Percentiles rank a stretch among this genome's conserved stretches.
Conservation (phyloP, 2,329 filamentous ascomycete genomes). For the Rhynchosporium secalis region DNA sequence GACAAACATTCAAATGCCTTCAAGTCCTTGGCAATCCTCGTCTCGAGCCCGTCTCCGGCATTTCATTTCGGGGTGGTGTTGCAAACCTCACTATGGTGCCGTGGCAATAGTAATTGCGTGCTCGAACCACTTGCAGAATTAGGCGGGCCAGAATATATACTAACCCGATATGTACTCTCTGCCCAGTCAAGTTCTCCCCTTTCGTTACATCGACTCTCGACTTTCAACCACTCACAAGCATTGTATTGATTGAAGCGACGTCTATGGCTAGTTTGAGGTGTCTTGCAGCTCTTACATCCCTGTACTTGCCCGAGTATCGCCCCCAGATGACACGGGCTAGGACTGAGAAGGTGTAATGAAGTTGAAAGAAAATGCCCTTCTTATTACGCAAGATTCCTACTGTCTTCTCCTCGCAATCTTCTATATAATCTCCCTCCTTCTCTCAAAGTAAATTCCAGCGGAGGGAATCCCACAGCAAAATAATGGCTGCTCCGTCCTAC, state of each 20-base stretch:
- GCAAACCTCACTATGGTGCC: background rate
- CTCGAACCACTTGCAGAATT: conserved; percentile 15
- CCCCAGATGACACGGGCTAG: conserved; percentile 13
- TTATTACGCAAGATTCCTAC: conserved; percentile 9
- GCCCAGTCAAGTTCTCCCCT: conserved; percentile 13
- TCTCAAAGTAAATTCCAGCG: conserved; percentile 29
- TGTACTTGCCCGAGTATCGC: conserved; percentile 21
- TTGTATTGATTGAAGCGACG: conserved; percentile 18
- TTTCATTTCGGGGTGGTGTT: conserved; percentile 12
- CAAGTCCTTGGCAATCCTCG: background rate
- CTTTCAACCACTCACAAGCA: conserved; percentile 10
- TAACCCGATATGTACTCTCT: background rate
- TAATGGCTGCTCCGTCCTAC: conserved; percentile 46
- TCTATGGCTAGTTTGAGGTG: conserved; percentile 20
- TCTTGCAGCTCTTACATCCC: conserved; percentile 5
- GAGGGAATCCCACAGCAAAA: conserved; percentile 34
- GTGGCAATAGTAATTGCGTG: conserved; percentile 29
- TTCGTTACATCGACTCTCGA: conserved; percentile 14
- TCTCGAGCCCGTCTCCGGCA: no score
- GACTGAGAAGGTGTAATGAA: conserved; percentile 14
- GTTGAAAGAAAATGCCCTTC: conserved; percentile 16
- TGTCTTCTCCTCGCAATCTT: conserved; percentile 32
- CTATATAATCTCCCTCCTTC: conserved; percentile 30
- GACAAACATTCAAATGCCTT: conserved; percentile 5
- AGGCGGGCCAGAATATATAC: background rate